Percentiles rank a stretch among this genome's conserved stretches.
phyloP scores from a whole-genome alignment of 192 early-diverging fungal species.

The Coemansia erecta region DNA sequence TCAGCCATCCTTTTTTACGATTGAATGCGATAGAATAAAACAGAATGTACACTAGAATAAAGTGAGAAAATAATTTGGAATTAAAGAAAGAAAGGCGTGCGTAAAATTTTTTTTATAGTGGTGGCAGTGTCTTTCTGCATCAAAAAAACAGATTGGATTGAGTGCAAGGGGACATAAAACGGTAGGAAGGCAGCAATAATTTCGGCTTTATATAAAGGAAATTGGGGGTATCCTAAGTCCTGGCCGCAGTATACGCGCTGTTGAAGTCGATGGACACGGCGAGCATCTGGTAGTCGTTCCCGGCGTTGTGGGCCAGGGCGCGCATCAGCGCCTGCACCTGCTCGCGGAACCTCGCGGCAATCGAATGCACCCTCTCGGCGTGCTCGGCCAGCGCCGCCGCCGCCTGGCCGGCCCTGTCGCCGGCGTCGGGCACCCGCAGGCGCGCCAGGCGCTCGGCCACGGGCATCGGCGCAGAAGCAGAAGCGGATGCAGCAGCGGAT shows the following conservation, averaged over 20 bases:
- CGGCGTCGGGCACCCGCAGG: no score
- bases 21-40: constrained; percentile 4
- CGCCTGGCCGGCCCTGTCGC: constrained; percentile 23
- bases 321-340: constrained; percentile 58
- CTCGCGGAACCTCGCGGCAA: constrained; percentile 39
- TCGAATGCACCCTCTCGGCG: constrained; percentile 40
- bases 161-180: no score
- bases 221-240: no score
- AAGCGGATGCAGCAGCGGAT: constrained; percentile 23
- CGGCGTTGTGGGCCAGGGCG: constrained; percentile 60
- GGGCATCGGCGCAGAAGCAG: constrained; percentile 39
- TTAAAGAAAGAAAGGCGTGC: not conserved
- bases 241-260: constrained; percentile 54
- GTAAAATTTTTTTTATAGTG: no score
- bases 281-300: constrained; percentile 71
- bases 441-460: no score
- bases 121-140: no score
- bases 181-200: no score
- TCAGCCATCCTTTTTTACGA: constrained; percentile 25
- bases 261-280: constrained; percentile 84
- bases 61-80: constrained; percentile 1
- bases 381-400: constrained; percentile 47
- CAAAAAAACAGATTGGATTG: no score
- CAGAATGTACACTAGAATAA: not conserved
- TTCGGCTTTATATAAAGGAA: no score